Percentiles rank a stretch among this genome's conserved stretches.
Evolutionary conservation across 2,329 filamentous ascomycete genomes (phyloP).

Genomic region (Cyanodermella asteris): DNA sequence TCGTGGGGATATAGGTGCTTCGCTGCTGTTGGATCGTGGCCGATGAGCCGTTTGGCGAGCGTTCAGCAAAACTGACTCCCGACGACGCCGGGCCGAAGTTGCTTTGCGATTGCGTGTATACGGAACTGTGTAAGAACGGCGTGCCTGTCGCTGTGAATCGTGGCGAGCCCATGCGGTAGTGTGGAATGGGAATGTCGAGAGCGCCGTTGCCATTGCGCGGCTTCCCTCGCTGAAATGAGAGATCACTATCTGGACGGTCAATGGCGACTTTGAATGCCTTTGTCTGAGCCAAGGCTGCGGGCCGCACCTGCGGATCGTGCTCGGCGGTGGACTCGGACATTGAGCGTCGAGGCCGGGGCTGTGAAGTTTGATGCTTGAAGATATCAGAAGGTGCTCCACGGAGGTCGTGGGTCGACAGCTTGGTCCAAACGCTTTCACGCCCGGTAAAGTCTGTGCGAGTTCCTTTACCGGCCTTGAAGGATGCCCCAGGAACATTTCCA

Average conservation of each 20-base stretch:
- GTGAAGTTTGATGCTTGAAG: too few relatives aligned
- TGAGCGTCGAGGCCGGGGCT: too few relatives aligned
- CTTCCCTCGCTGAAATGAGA: conserved; percentile 43
- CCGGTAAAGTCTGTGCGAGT: too few relatives aligned
- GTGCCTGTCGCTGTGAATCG: conserved; percentile 59
- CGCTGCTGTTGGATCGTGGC: conserved; percentile 5
- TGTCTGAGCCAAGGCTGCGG: conserved; percentile 21
- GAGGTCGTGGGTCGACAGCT: too few relatives aligned
- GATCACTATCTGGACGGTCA: conserved; percentile 42
- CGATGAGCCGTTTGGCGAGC: conserved; percentile 4
- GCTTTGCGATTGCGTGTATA: conserved; percentile 31
- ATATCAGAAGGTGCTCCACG: too few relatives aligned
- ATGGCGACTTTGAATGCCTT: conserved; percentile 64
- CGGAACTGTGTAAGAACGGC: conserved; percentile 58
- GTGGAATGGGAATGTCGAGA: conserved; percentile 58
- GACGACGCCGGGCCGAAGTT: conserved; percentile 18
- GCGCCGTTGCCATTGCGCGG: conserved; percentile 30
- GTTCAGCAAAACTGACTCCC: conserved; percentile 6
- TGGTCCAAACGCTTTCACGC: too few relatives aligned
- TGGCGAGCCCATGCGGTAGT: conserved; percentile 63
- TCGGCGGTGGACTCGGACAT: too few relatives aligned
- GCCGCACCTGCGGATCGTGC: conserved; percentile 14
- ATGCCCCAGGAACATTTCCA: too few relatives aligned
- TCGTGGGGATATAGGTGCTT: too few relatives aligned
- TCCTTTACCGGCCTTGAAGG: too few relatives aligned